phyloP scores from a whole-genome alignment of 2,329 filamentous ascomycete genomes.

The Xylaria sp. region DNA sequence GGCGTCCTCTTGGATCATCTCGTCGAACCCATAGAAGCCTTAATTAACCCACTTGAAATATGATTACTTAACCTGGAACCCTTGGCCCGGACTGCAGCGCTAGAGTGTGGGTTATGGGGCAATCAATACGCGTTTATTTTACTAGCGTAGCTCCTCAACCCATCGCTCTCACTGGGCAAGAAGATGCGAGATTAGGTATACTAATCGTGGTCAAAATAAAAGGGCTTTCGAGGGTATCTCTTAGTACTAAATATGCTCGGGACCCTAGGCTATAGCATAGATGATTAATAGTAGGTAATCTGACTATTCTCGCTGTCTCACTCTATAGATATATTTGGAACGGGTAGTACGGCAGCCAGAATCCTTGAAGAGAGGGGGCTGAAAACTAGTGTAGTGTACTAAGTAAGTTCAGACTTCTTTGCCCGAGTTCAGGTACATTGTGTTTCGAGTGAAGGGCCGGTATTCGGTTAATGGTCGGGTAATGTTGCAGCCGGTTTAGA shows the following conservation, averaged over 20 bases:
- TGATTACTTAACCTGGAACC: no score
- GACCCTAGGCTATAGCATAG: slow-evolving; percentile 25
- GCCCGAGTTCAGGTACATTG: background rate
- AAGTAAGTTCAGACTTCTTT: no score
- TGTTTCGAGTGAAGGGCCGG: slow-evolving; percentile 1
- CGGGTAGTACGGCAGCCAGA: slow-evolving; percentile 3
- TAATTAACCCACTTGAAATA: no score
- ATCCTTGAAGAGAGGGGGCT: slow-evolving; percentile 2
- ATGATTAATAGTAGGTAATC: slow-evolving; percentile 1
- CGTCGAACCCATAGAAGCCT: no score
- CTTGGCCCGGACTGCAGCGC: no score
- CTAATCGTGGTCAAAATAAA: background rate
- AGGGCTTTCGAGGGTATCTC: background rate
- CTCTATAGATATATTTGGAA: background rate
- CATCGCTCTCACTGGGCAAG: background rate
- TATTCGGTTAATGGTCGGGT: slow-evolving; percentile 3
- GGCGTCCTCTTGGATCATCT: no score
- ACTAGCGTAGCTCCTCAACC: background rate
- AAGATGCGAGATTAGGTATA: background rate
- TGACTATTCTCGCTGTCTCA: background rate
- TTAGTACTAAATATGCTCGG: background rate
- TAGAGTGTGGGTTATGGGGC: no score
- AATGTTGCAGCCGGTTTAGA: background rate
- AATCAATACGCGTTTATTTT: no score
- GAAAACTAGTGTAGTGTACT: background rate